Conservation (phyloP, 768 basidiomycete species). For the Tricholoma terreum region DNA sequence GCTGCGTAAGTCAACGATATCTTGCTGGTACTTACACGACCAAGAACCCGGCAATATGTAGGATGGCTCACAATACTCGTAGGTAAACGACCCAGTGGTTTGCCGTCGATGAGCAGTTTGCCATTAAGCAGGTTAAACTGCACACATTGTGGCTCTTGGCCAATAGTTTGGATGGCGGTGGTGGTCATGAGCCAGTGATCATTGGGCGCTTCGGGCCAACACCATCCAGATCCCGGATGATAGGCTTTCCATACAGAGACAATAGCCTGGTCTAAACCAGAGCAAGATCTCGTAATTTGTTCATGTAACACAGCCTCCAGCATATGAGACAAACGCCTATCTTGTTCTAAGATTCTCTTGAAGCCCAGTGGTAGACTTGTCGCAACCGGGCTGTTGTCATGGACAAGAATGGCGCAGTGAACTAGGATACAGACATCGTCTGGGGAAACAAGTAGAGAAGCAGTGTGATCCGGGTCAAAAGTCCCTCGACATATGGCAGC, state of each 20-base stretch:
- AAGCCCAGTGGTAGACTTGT: constrained; percentile 8
- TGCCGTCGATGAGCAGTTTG: constrained; percentile 39
- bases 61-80: constrained; percentile 26
- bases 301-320: constrained; percentile 20
- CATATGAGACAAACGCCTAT: constrained; percentile 28
- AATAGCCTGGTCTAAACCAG: constrained; percentile 30
- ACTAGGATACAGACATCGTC: constrained; percentile 27
- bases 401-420: constrained; percentile 29
- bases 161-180: constrained; percentile 11
- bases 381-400: constrained; percentile 25
- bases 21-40: constrained; percentile 23
- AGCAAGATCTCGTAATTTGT: constrained; percentile 9
- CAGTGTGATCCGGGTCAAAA: constrained; percentile 30
- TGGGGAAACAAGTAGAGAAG: constrained; percentile 17
- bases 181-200: constrained; percentile 20
- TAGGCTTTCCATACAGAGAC: constrained; percentile 29
- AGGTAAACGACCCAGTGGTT: constrained; percentile 37
- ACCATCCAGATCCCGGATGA: constrained; percentile 11
- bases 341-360: constrained; percentile 24
- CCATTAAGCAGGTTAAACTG: constrained; percentile 41
- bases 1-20: not conserved
- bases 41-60: constrained; percentile 35
- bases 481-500: constrained; percentile 40
- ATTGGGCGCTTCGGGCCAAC: constrained; percentile 9
- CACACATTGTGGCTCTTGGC: constrained; percentile 24